Evolutionary conservation across 2,329 filamentous ascomycete genomes (phyloP).

Genomic region (Fusarium armeniacum): DNA sequence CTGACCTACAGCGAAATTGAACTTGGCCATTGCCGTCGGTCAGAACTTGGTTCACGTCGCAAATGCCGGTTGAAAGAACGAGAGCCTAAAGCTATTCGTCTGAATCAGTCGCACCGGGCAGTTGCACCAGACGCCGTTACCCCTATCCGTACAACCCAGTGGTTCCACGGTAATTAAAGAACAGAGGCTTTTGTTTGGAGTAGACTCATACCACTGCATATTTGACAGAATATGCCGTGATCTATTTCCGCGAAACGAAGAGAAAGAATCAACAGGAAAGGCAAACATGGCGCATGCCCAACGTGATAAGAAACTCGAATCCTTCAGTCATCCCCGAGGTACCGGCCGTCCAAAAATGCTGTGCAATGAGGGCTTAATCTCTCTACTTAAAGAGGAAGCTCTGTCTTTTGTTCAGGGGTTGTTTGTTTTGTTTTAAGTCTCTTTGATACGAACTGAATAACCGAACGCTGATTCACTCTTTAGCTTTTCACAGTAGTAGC

Average conservation of each 20-base stretch:
- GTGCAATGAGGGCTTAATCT: conserved; percentile 21
- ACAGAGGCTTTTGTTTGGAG: conserved; percentile 12
- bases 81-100: conserved; percentile 4
- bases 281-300: conserved; percentile 34
- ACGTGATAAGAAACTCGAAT: conserved; percentile 34
- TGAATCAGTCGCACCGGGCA: conserved; percentile 33
- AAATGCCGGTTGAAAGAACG: conserved; percentile 32
- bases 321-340: conserved; percentile 23
- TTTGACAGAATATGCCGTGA: conserved; percentile 29
- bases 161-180: conserved; percentile 20
- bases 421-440: conserved; percentile 8
- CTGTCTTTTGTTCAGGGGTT: conserved; percentile 1
- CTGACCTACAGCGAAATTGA: background rate
- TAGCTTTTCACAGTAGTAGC: conserved; percentile 4
- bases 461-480: conserved; percentile 38
- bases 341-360: conserved; percentile 12
- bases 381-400: conserved; percentile 36
- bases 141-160: conserved; percentile 24
- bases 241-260: conserved; percentile 16
- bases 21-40: conserved; percentile 15
- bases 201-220: conserved; percentile 10
- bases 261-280: conserved; percentile 2
- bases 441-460: conserved; percentile 21
- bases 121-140: conserved; percentile 38
- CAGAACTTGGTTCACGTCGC: conserved; percentile 4